phyloP scores from a whole-genome alignment of 2,329 filamentous ascomycete genomes.

The Hypoxylon sp. region DNA sequence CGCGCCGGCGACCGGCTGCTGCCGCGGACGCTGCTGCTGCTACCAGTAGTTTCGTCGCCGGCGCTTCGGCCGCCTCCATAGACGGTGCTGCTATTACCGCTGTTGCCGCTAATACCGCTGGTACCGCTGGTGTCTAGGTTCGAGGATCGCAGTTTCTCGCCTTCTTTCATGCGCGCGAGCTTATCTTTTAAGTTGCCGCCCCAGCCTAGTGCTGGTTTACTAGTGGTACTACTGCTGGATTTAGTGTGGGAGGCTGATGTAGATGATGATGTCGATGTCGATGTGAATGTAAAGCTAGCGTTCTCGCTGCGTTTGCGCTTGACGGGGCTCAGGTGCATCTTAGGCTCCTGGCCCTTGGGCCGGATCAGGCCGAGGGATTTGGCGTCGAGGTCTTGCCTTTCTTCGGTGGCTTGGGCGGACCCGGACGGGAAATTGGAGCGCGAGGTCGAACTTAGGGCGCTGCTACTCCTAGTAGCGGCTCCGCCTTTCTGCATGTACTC shows the following conservation, averaged over 20 bases:
- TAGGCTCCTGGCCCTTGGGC: slow-evolving; percentile 57
- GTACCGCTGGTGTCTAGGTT: slow-evolving; percentile 1
- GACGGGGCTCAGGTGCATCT: slow-evolving; percentile 70
- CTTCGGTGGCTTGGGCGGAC: slow-evolving; percentile 55
- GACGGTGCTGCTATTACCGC: neutral
- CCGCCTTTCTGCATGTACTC: slow-evolving; percentile 74
- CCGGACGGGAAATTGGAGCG: slow-evolving; percentile 34
- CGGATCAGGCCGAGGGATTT: slow-evolving; percentile 61
- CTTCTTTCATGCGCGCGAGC: slow-evolving; percentile 73
- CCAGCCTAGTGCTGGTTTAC: slow-evolving; percentile 66
- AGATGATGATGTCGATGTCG: neutral
- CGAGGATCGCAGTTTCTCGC: slow-evolving; percentile 62
- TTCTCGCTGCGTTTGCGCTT: slow-evolving; percentile 74
- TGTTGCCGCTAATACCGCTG: neutral
- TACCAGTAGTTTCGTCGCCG: slow-evolving; percentile 27
- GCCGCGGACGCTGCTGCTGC: slow-evolving; percentile 48
- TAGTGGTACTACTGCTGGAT: slow-evolving; percentile 19
- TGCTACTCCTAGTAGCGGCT: slow-evolving; percentile 30
- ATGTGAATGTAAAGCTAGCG: slow-evolving; percentile 59
- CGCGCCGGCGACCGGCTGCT: slow-evolving; percentile 65
- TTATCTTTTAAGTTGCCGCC: slow-evolving; percentile 69
- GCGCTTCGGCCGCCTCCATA: neutral
- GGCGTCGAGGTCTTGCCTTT: slow-evolving; percentile 60
- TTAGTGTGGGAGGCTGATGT: neutral
- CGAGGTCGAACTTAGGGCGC: slow-evolving; percentile 10